A percentile compares a stretch with the other conserved stretches of the same genome.
Evolutionary conservation across 1,139 yeast species (phyloP).

Genomic region (Waltiozyma sp.): DNA sequence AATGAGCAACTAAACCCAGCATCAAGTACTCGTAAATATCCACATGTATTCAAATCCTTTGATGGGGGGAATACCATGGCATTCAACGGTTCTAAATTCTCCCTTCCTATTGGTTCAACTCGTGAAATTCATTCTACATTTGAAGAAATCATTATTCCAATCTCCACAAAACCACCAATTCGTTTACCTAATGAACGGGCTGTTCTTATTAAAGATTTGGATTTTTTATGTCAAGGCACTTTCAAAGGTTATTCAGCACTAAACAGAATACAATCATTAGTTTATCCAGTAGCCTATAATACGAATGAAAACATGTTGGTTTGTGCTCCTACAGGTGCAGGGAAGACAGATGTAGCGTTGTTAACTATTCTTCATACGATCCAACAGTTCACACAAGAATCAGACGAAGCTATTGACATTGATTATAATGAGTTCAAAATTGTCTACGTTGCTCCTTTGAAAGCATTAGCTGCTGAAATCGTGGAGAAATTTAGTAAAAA

Average conservation of each 20-base stretch:
- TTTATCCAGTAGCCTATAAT: slow-evolving; percentile 83
- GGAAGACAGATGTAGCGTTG: slow-evolving; percentile 95
- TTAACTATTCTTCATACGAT: slow-evolving; percentile 73
- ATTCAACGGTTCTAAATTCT: slow-evolving; percentile 68
- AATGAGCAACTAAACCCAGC: slow-evolving; percentile 40
- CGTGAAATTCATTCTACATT: slow-evolving; percentile 51
- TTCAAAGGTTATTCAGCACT: slow-evolving; percentile 68
- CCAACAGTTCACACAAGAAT: slow-evolving; percentile 39
- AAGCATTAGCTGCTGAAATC: slow-evolving; percentile 95
- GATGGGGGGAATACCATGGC: slow-evolving; percentile 62
- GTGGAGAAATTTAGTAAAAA: slow-evolving; percentile 80
- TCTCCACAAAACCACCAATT: slow-evolving; percentile 36
- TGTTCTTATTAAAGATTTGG: slow-evolving; percentile 52
- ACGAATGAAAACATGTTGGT: slow-evolving; percentile 93
- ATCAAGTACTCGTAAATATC: slow-evolving; percentile 45
- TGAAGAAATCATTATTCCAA: slow-evolving; percentile 81
- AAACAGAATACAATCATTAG: slow-evolving; percentile 86
- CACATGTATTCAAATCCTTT: slow-evolving; percentile 74
- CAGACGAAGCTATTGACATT: slow-evolving; percentile 49
- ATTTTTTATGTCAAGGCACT: slow-evolving; percentile 72
- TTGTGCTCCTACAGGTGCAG: slow-evolving; percentile 99
- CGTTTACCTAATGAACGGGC: slow-evolving; percentile 41
- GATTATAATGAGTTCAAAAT: slow-evolving; percentile 80
- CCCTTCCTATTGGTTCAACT: slow-evolving; percentile 74
- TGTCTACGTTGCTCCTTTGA: slow-evolving; percentile 90